Evolutionary conservation across 2,329 filamentous ascomycete genomes (phyloP).

Genomic region (Fusarium irregulare): DNA sequence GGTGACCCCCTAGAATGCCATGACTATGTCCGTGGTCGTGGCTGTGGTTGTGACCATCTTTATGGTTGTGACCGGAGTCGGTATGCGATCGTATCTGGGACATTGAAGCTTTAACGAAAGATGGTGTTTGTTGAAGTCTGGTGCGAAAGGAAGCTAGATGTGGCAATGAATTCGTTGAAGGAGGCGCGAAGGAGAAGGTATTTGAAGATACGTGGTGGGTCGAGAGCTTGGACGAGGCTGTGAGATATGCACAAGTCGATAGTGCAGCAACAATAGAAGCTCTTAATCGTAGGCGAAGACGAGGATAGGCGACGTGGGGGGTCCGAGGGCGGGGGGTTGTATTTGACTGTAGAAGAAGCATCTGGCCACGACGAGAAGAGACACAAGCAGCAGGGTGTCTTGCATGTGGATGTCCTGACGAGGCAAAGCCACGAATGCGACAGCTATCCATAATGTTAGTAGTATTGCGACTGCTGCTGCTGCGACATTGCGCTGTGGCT

Average conservation of each 20-base stretch:
- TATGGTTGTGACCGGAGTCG: conserved; percentile 39
- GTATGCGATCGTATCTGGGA: conserved; percentile 50
- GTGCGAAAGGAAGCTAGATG: conserved; percentile 40
- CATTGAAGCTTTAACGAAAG: conserved; percentile 47
- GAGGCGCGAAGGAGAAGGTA: conserved; percentile 25
- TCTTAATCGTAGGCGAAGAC: conserved; percentile 37
- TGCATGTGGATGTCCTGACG: conserved; percentile 36
- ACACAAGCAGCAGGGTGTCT: conserved; percentile 37
- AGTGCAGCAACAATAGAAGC: conserved; percentile 43
- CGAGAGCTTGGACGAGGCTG: conserved; percentile 37
- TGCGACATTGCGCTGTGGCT: conserved; percentile 30
- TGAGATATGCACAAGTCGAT: conserved; percentile 43
- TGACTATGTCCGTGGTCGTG: conserved; percentile 42
- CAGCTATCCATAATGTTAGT: background rate
- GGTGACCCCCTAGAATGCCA: conserved; percentile 57
- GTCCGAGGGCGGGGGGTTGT: conserved; percentile 25
- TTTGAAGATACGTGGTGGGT: conserved; percentile 33
- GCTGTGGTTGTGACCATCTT: conserved; percentile 41
- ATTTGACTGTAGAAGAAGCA: conserved; percentile 41
- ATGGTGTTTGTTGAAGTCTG: conserved; percentile 34
- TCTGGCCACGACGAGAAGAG: conserved; percentile 40
- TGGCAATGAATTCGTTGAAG: conserved; percentile 37
- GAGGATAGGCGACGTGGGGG: conserved; percentile 35
- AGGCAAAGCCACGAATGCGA: conserved; percentile 31
- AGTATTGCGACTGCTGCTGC: conserved; percentile 15